Conservation (phyloP, 495 filamentous ascomycete species). For the Aspergillus wentii region DNA sequence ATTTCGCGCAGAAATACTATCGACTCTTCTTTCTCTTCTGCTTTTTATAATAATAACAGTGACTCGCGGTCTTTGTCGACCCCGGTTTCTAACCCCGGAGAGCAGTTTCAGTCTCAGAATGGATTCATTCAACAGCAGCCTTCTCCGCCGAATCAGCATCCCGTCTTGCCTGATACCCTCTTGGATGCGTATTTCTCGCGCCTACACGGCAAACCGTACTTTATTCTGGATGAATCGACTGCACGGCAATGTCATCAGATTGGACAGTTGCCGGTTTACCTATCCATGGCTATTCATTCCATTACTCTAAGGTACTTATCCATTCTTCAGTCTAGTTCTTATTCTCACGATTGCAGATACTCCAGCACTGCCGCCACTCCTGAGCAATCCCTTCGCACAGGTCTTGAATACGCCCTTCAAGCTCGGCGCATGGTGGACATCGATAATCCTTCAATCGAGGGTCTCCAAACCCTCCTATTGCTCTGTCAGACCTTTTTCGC, state of each 20-base stretch:
- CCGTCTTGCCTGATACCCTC: constrained; percentile 56
- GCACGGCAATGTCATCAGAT: constrained; percentile 62
- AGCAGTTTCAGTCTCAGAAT: background rate
- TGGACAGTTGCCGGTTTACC: constrained; percentile 57
- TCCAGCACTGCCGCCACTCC: too few relatives aligned
- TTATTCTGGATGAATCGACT: constrained; percentile 68
- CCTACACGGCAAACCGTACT: constrained; percentile 73
- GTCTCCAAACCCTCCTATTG: constrained; percentile 69
- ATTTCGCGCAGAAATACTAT: constrained; percentile 17
- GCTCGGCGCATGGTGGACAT: constrained; percentile 66
- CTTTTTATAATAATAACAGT: too few relatives aligned
- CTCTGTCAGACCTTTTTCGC: constrained; percentile 71
- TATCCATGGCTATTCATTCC: constrained; percentile 69
- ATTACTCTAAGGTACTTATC: constrained; percentile 63
- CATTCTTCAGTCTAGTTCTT: too few relatives aligned
- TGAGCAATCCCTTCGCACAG: too few relatives aligned
- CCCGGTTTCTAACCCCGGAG: too few relatives aligned
- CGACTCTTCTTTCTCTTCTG: constrained; percentile 15
- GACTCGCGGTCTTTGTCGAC: too few relatives aligned
- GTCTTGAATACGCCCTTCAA: constrained; percentile 63
- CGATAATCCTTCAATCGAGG: constrained; percentile 74
- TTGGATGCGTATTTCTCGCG: constrained; percentile 73
- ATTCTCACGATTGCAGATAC: too few relatives aligned
- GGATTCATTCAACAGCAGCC: constrained; percentile 8
- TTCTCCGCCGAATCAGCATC: constrained; percentile 27